Conservation (phyloP, 2,329 filamentous ascomycete genomes). For the Botryotinia narcissicola region DNA sequence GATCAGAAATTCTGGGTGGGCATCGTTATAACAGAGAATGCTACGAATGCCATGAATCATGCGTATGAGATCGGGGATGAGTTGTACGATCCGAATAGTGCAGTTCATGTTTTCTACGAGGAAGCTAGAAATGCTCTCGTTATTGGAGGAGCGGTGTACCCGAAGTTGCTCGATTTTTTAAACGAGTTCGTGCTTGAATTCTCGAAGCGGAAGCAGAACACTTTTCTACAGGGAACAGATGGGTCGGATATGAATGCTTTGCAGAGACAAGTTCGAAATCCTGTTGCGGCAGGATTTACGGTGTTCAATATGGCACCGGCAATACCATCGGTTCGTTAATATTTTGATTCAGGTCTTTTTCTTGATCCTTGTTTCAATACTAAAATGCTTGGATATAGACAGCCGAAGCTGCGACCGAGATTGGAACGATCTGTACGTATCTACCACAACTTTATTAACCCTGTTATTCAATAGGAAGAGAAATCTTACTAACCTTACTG, state of each 20-base stretch:
- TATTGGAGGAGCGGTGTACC: conserved; percentile 22
- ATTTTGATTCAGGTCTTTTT: background rate
- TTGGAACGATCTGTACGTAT: conserved; percentile 28
- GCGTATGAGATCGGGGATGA: conserved; percentile 23
- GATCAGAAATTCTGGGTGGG: conserved; percentile 27
- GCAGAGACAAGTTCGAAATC: conserved; percentile 22
- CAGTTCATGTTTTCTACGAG: conserved; percentile 25
- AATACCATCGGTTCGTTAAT: conserved; percentile 15
- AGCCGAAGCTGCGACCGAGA: conserved; percentile 28
- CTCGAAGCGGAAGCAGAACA: conserved; percentile 24
- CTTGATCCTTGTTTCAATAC: background rate
- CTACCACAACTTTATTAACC: background rate
- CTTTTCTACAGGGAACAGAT: conserved; percentile 17
- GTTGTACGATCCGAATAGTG: conserved; percentile 22
- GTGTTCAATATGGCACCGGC: conserved; percentile 25
- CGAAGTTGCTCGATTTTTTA: conserved; percentile 22
- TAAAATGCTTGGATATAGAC: conserved; percentile 5
- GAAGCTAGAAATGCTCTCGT: conserved; percentile 26
- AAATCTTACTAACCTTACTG: background rate
- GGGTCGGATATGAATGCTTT: conserved; percentile 19
- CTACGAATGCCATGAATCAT: conserved; percentile 27
- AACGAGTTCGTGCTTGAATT: conserved; percentile 25
- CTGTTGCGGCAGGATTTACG: conserved; percentile 21
- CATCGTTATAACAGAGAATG: conserved; percentile 25
- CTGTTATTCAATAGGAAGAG: background rate